Evolutionary conservation across 2,329 filamentous ascomycete genomes (phyloP).

Genomic region (Xylaria arbuscula): DNA sequence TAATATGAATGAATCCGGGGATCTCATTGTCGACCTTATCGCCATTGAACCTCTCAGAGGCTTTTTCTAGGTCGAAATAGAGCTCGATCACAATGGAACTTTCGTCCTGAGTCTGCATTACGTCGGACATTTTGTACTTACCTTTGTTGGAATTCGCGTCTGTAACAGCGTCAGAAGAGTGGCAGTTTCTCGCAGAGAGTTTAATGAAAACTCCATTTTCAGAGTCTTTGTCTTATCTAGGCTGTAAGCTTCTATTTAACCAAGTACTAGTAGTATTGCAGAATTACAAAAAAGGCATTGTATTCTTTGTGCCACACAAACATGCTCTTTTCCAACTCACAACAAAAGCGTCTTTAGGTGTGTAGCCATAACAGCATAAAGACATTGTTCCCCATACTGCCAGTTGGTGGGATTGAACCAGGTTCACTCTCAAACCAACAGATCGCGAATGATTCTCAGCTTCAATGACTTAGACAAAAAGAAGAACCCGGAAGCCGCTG

Average conservation of each 20-base stretch:
- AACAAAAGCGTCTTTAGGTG: not conserved
- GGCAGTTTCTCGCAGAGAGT: not conserved
- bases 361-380: not conserved
- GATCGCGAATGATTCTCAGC: too few species aligned
- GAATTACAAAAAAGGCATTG: not conserved
- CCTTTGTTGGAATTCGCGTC: not conserved
- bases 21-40: not conserved
- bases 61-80: constrained; percentile 22
- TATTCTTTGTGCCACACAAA: not conserved
- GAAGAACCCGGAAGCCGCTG: too few species aligned
- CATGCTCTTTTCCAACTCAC: not conserved
- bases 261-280: not conserved
- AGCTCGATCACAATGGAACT: not conserved
- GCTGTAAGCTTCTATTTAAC: constrained; percentile 6
- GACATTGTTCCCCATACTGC: not conserved
- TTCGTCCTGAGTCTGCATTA: not conserved
- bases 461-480: too few species aligned
- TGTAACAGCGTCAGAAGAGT: not conserved
- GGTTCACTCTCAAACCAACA: too few species aligned
- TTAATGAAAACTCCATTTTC: not conserved
- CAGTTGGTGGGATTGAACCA: too few species aligned
- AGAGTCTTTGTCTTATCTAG: not conserved
- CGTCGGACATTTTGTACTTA: constrained; percentile 5
- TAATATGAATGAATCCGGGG: constrained; percentile 6
- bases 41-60: not conserved